Base-by-base conservation (phyloP, 768 basidiomycete genomes). In the Auricularia sp. region DNA sequence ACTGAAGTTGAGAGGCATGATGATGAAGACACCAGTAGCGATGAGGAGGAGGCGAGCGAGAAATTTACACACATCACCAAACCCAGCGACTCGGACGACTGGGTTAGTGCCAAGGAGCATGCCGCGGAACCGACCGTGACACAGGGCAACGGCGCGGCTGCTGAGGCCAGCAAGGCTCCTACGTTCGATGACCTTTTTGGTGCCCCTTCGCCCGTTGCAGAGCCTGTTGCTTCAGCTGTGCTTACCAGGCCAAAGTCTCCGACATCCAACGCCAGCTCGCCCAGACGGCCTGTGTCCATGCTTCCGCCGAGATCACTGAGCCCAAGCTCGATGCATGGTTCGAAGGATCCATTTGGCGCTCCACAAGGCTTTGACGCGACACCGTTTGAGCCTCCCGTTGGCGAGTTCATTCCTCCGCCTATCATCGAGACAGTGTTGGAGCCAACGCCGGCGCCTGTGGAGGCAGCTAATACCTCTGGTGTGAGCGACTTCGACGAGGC, bases 401-500 rank as follows among this genome's bases (percentile, higher is more conserved):
- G 42, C 8, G 61, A 68, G n/a, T 42, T 39, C 54, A 61, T 54
- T 34, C 65, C 63, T 36, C 63, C 59, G 29, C 63, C 66, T 5
- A 62, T 58, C 37, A 62, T 66, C 47, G 63, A 65, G 62, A 63
- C 62, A 7, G 65, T 62, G 16, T 61, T 64, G 7, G 63, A 62
- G 63, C 61, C 61, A 6, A 16, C 59, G 3, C 29, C 61, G 3
- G 16, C 18, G n/a, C 29, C 39, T 14, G n/a, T 14, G n/a, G 47
- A 13, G 24, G 34, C 56, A 29, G 24, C 29, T 54, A 59, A 34
- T 24, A 18, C 62, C 29, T 62, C 75, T 1, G 76, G 71, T 21
- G 67, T 86, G 1, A 85, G 79, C 67, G 89, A 83, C 62, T 90
- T 92, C 68, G 90, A 92, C 70, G 89, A 90, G 71, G 86, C 88